Evolutionary conservation across 116 monocot genomes (phyloP).

Genomic region (Dioscorea cayenensis): DNA sequence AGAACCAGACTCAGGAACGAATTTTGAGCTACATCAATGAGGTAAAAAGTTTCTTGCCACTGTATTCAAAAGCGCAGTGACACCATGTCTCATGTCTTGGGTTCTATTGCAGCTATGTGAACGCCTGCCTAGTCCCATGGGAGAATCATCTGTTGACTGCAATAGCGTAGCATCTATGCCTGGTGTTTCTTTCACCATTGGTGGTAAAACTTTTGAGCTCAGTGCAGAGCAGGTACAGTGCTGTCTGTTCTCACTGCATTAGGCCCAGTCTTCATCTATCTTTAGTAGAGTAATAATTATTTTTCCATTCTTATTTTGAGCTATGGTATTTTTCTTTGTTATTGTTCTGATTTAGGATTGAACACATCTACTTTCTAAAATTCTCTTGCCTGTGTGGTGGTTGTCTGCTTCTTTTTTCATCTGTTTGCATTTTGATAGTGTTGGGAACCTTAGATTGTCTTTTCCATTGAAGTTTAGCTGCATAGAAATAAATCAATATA

Average conservation of each 20-base stretch:
- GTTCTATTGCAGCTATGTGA: constrained; percentile 55
- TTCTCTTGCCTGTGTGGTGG: background rate
- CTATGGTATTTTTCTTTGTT: too few relatives aligned
- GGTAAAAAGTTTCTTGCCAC: constrained; percentile 13
- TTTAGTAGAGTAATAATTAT: too few relatives aligned
- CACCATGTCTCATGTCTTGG: background rate
- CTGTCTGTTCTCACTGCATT: too few relatives aligned
- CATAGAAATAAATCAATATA: too few relatives aligned
- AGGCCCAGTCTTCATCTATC: too few relatives aligned
- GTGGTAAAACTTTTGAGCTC: constrained; percentile 73
- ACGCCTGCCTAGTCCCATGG: constrained; percentile 68
- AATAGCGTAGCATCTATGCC: constrained; percentile 54
- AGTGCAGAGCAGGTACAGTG: constrained; percentile 68
- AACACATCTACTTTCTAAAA: too few relatives aligned
- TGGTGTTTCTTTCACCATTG: constrained; percentile 72
- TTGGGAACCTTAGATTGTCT: too few relatives aligned
- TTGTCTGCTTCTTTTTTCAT: too few relatives aligned
- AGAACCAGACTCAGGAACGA: constrained; percentile 52
- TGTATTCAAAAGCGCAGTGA: background rate
- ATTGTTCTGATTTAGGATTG: too few relatives aligned
- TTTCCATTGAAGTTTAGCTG: too few relatives aligned
- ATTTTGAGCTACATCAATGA: constrained; percentile 48
- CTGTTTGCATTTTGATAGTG: too few relatives aligned
- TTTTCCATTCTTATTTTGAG: too few relatives aligned
- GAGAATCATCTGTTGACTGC: constrained; percentile 83